Base-by-base conservation (phyloP, 345 rosid species). In the Acer saccharum region DNA sequence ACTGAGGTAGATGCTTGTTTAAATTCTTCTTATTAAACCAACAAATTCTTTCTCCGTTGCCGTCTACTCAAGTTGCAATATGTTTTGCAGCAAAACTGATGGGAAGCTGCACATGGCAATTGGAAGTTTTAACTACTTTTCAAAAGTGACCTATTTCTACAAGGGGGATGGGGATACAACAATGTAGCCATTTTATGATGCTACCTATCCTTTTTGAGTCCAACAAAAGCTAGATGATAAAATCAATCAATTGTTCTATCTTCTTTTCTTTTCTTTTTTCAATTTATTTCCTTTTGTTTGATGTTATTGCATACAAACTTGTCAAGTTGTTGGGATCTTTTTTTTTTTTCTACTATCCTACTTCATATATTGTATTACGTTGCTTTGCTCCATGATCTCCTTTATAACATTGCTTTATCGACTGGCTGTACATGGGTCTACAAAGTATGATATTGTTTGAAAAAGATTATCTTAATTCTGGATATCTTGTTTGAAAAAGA, bases 1-100 rank as follows among this genome's bases (percentile, higher is more conserved):
- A 83, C 88, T 27, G 90, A 90, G 93, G 98, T 90, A 65, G 69
- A 71, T 63, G 69, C 12, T 65, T 55, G 14, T n/a, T 46, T 18
- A 39, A 39, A 43, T 13, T 76, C 23, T 20, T 14, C 44, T 11
- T 27, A 5, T 61, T 55, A 21, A 0, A 32, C 65, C 52, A 52
- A 2, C 46, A 5, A 23, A 13, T 4, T 41, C 50, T 25, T 61
- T 68, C 17, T 1, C 54, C 20, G 4, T 35, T 39, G 21, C 27
- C n/a, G 41, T 9, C 12, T 60, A 67, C 43, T 72, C 32, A 62
- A 62, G 10, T 41, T 54, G 17, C 17, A 32, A 14, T 73, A 43
- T 44, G 21, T 18, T 73, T 72, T 74, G 77, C 91, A 86, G 81
- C 78, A 54, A 54, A 12, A 77, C 20, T 86, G 82, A 88, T 14